Conservation (phyloP, 1,139 yeast species). For the Torulaspora globosa region DNA sequence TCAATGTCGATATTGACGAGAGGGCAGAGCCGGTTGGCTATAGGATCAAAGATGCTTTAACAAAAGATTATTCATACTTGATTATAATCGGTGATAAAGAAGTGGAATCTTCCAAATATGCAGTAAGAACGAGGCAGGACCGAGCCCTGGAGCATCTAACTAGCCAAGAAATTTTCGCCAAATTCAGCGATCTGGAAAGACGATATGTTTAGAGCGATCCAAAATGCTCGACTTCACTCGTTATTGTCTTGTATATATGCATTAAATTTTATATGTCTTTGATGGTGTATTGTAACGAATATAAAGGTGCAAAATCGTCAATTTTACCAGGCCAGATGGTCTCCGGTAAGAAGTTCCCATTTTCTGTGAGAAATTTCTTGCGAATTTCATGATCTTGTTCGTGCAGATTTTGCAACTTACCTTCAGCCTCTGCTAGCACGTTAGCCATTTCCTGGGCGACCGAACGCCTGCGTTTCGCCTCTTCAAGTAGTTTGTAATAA, state of each 20-base stretch:
- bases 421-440: slow-evolving; percentile 42
- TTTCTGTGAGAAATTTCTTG: slow-evolving; percentile 40
- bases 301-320: slow-evolving; percentile 34
- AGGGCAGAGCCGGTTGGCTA: slow-evolving; percentile 76
- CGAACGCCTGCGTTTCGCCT: slow-evolving; percentile 46
- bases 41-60: slow-evolving; percentile 72
- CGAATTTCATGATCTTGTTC: slow-evolving; percentile 43
- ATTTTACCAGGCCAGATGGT: slow-evolving; percentile 48
- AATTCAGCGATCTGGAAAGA: slow-evolving; percentile 51
- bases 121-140: slow-evolving; percentile 62
- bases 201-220: slow-evolving; percentile 33
- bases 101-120: slow-evolving; percentile 53
- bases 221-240: background rate
- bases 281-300: slow-evolving; percentile 25
- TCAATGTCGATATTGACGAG: slow-evolving; percentile 70
- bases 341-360: slow-evolving; percentile 53
- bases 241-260: slow-evolving; percentile 15
- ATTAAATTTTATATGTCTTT: slow-evolving; percentile 15
- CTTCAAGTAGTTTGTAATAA: slow-evolving; percentile 48
- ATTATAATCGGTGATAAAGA: slow-evolving; percentile 87
- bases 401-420: slow-evolving; percentile 38
- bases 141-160: slow-evolving; percentile 47
- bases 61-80: slow-evolving; percentile 73
- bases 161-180: slow-evolving; percentile 46
- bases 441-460: slow-evolving; percentile 41